Evolutionary conservation across 257 asterid genomes (phyloP), one percentile per base, ranked within the genome.

Genomic region (Solanum chiquidenum): DNA sequence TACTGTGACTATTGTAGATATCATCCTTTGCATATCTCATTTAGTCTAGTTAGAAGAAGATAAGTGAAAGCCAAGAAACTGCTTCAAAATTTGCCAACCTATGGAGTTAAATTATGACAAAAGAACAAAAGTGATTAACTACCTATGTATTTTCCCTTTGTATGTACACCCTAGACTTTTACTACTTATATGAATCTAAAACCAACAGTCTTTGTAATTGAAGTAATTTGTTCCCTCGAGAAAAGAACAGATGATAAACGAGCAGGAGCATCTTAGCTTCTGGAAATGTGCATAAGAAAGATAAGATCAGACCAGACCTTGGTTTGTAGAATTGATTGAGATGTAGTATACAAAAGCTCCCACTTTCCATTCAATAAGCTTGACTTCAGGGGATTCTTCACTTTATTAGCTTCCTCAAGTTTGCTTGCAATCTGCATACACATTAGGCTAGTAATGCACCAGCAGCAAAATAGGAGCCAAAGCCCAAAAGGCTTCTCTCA

Each of bases 331-430:
- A 94, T 88, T 20, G 96, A 91, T 83, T 80, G 75, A 18, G 98
- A 94, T 42, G 95, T 94, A 72, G 96, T 92, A 34, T 92, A 94
- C 87, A 93, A 88, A 71, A 93, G 98, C 92, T 94, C 96, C 96
- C 98, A 94, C 89, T 93, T 93, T 84, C 95, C 98, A 85, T 94
- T 92, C 34, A 94, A 90, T 42, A 92, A 91, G 85, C 83, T 85
- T 1, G 95, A 92, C 87, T 93, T 93, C 88, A 93, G 93, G 12
- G 94, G 96, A 80, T 93, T 94, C 92, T 91, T 94, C 75, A 91
- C 93, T 83, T 87, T 90, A 88, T 92, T 93, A 11, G 82, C 86
- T 42, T 94, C 93, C 89, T 93, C 98, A 33, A 94, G 93, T 86
- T 91, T 90, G 18, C 91, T 76, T 49, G 94, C 98, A 83, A 94